Evolutionary conservation across 1,139 yeast genomes (phyloP).

Genomic region (Magnusiomyces paraingens): DNA sequence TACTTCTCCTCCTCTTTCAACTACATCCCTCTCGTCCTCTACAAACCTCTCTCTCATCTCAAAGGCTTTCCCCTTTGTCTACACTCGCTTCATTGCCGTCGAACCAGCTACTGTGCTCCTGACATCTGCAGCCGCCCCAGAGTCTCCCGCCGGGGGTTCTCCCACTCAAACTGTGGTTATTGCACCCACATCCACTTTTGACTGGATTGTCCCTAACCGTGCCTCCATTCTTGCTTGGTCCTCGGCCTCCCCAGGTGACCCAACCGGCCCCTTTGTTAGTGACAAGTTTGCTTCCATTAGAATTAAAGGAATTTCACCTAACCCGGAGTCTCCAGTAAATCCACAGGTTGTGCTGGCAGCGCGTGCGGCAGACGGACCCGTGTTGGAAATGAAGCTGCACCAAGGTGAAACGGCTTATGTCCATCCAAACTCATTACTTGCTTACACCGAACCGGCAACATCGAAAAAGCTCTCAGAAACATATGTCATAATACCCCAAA

Average conservation of each 20-base stretch:
- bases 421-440: neutral
- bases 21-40: neutral
- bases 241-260: neutral
- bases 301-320: neutral
- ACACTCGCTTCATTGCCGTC: neutral
- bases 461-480: neutral
- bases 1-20: neutral
- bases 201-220: slow-evolving; percentile 1
- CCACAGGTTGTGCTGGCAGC: slow-evolving; percentile 1
- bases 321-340: neutral
- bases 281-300: neutral
- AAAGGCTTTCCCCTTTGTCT: neutral
- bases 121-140: neutral
- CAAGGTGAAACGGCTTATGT: neutral
- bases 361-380: neutral
- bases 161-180: neutral
- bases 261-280: neutral
- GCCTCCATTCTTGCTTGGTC: neutral
- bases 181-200: neutral
- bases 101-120: neutral
- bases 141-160: neutral
- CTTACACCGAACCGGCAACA: neutral
- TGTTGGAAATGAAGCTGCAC: neutral
- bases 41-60: neutral
- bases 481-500: neutral